Base-by-base conservation (phyloP, 495 filamentous ascomycete genomes). In the Pyronema omphalodes region DNA sequence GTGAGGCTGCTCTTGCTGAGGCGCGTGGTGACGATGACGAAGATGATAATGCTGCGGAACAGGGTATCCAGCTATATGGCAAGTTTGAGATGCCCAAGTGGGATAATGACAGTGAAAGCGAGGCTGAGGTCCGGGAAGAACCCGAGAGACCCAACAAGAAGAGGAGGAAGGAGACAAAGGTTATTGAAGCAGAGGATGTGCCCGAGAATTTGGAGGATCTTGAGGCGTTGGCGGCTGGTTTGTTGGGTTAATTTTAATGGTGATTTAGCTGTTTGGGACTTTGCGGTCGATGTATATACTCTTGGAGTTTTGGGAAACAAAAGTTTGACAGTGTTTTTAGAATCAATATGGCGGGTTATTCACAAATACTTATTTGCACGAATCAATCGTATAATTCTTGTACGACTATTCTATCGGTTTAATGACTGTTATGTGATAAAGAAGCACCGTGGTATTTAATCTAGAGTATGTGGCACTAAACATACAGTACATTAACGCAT, bases 121-220 rank as follows among this genome's bases (percentile, higher is more conserved):
- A 61, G 3, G 48, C 57, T 14, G 56, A 56, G 55, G 47, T 46
- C 56, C 66, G 12, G 57, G 58, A 61, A 36, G 53, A 58, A 43
- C 54, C 46, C 29, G 54, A 51, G 33, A 34, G 43, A 43, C 47
- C 14, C 0, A 66, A 60, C 47, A 66, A 57, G 63, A 72, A 73
- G 66, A 67, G 68, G 55, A 73, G 71, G 55, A 63, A 65, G 51
- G 68, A 72, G 50, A 67, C 68, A 48, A 74, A 69, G 61, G 70
- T 76, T 45, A 73, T 75, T 58, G 70, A 75, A 58, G 71, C 74
- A 56, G 71, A 71, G 19, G 69, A 77, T 40, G 78, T 83, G 67
- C 85, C 86, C 52, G 79, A 88, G 67, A 93, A 82, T 19, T 67
- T 94, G 70, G 84, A 89, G 61, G 86, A 94, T 73, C 70, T 94